phyloP scores from a whole-genome alignment of 192 early-diverging fungal genomes.

The Radiomyces spectabilis region DNA sequence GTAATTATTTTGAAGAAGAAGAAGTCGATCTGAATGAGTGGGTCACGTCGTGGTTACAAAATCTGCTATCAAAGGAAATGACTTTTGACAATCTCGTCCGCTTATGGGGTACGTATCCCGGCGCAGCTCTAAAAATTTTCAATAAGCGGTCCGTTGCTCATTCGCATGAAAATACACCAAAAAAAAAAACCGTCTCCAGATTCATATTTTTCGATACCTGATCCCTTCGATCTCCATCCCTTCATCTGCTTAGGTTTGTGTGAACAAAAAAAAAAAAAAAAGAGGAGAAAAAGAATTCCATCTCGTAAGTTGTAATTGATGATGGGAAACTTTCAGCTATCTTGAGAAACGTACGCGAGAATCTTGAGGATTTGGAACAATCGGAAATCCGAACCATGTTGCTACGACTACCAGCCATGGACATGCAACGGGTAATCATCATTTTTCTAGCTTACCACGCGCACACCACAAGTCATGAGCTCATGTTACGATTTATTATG shows the following conservation, averaged over 20 bases:
- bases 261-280: neutral
- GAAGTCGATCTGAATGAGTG: slow-evolving; percentile 84
- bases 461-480: neutral
- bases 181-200: slow-evolving; percentile 30
- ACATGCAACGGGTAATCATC: slow-evolving; percentile 48
- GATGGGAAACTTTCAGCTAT: slow-evolving; percentile 47
- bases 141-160: no score
- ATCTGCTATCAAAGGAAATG: slow-evolving; percentile 70
- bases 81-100: slow-evolving; percentile 67
- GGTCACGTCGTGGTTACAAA: slow-evolving; percentile 75
- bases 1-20: slow-evolving; percentile 89
- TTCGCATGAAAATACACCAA: neutral
- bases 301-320: no score
- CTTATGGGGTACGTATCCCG: slow-evolving; percentile 55
- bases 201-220: slow-evolving; percentile 70
- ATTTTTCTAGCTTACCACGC: no score
- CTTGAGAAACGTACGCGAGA: slow-evolving; percentile 60
- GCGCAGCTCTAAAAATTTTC: no score
- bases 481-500: neutral
- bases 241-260: slow-evolving; percentile 69
- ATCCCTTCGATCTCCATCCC: slow-evolving; percentile 73
- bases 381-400: slow-evolving; percentile 81
- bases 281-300: no score
- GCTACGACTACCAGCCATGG: slow-evolving; percentile 63
- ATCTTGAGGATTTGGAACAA: slow-evolving; percentile 81